Conservation (phyloP, 2,329 filamentous ascomycete genomes). For the Rosellinia necatrix region DNA sequence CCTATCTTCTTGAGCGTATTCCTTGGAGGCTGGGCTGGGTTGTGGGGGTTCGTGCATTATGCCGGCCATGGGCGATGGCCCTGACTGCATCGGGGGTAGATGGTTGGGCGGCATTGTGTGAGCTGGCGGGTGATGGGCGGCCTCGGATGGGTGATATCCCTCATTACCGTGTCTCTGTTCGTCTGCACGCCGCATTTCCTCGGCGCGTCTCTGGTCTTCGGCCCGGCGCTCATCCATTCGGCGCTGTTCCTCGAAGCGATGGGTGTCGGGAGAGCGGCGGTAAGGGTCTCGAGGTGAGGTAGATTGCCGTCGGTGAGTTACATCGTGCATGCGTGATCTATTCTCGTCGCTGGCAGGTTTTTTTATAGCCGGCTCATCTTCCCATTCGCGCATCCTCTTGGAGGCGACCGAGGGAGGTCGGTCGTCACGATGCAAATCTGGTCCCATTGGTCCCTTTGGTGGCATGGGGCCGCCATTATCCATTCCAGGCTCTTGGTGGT, state of each 20-base stretch:
- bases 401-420: conserved; percentile 78
- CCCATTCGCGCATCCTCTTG: conserved; percentile 92
- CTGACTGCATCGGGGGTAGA: conserved; percentile 67
- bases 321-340: conserved; percentile 83
- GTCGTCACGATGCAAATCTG: conserved; percentile 71
- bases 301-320: conserved; percentile 76
- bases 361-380: conserved; percentile 78
- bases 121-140: conserved; percentile 79
- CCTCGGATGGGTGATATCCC: conserved; percentile 88
- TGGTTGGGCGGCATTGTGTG: conserved; percentile 60
- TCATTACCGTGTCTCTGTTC: conserved; percentile 70
- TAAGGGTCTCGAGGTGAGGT: conserved; percentile 72
- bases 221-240: conserved; percentile 60
- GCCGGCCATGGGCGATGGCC: conserved; percentile 58
- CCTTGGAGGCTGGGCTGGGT: conserved; percentile 55
- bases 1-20: conserved; percentile 62
- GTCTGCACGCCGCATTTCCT: conserved; percentile 54
- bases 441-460: conserved; percentile 56
- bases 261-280: conserved; percentile 75
- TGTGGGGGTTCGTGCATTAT: conserved; percentile 57
- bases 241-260: conserved; percentile 67
- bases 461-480: conserved; percentile 71
- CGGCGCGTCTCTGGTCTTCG: conserved; percentile 63
- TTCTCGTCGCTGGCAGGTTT: conserved; percentile 89
- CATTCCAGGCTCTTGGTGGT: conserved; percentile 68